These are phyloP conservation scores for Colletotrichum truncatum DNA, from an alignment of 2,329 filamentous ascomycete species.

Conservation along the genomic window DNA sequence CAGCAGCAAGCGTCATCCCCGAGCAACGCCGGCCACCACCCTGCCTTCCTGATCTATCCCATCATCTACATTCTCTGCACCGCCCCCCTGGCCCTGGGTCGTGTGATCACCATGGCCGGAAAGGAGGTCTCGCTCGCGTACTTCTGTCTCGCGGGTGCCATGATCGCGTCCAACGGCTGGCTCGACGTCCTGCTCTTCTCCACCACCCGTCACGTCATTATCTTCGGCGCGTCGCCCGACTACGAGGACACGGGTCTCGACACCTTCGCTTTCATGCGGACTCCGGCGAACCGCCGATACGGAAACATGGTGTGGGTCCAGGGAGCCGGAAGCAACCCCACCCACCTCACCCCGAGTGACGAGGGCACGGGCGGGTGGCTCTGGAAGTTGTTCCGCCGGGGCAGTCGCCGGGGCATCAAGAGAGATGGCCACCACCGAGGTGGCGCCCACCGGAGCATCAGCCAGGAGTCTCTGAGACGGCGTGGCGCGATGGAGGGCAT, in stretches of 20 bases:
- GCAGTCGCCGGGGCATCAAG: neutral
- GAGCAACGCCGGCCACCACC: conserved; percentile 14
- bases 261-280: conserved; percentile 29
- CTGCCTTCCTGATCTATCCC: conserved; percentile 66
- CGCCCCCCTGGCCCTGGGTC: conserved; percentile 65
- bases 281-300: conserved; percentile 19
- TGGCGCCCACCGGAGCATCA: conserved; percentile 15
- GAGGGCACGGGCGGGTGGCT: conserved; percentile 27
- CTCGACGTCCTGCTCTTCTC: conserved; percentile 51
- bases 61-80: conserved; percentile 71
- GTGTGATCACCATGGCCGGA: conserved; percentile 66
- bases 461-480: conserved; percentile 20
- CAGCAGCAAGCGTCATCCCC: neutral
- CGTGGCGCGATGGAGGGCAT: conserved; percentile 39
- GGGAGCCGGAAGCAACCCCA: conserved; percentile 13
- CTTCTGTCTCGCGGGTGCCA: conserved; percentile 60
- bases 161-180: conserved; percentile 60
- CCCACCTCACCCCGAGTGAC: neutral
- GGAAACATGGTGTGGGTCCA: conserved; percentile 30
- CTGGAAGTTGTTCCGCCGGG: conserved; percentile 4
- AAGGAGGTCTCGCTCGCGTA: conserved; percentile 53
- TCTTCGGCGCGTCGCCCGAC: conserved; percentile 34
- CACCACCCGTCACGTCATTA: conserved; percentile 47
- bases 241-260: conserved; percentile 22
- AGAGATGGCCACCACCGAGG: neutral